Evolutionary conservation across 345 rosid genomes (phyloP).

Genomic region (Gossypium longicalyx): DNA sequence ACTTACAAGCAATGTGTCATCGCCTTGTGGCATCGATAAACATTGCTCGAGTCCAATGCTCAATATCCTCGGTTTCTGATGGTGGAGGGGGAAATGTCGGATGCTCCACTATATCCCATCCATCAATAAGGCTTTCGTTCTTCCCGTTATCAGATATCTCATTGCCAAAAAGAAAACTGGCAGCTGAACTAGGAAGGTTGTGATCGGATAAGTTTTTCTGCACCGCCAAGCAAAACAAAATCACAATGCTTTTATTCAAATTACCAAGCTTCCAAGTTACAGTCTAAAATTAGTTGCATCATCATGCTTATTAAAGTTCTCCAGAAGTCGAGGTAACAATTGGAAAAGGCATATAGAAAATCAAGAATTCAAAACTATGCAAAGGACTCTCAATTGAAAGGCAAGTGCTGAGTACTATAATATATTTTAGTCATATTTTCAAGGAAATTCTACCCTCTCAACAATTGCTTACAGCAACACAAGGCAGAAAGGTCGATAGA

Average conservation of each 20-base stretch:
- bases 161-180: conserved; percentile 57
- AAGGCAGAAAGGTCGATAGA: neutral
- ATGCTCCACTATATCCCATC: conserved; percentile 96
- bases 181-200: conserved; percentile 49
- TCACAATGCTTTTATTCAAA: neutral
- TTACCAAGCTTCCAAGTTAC: neutral
- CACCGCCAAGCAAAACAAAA: conserved; percentile 12
- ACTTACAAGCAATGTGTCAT: conserved; percentile 29
- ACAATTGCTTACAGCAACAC: neutral
- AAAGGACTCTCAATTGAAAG: neutral
- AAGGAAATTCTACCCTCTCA: neutral
- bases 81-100: conserved; percentile 91
- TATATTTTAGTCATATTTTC: neutral
- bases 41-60: conserved; percentile 99
- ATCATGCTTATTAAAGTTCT: neutral
- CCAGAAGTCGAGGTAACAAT: neutral
- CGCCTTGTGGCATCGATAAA: conserved; percentile 76
- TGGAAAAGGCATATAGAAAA: conserved; percentile 4
- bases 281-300: neutral
- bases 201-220: conserved; percentile 58
- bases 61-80: conserved; percentile 78
- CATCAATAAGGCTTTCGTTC: conserved; percentile 63
- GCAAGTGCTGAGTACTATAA: neutral
- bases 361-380: neutral
- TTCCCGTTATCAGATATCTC: conserved; percentile 55